These are phyloP conservation scores for Solanum virginianum DNA, from an alignment of 257 asterid species.

Conservation along the genomic window DNA sequence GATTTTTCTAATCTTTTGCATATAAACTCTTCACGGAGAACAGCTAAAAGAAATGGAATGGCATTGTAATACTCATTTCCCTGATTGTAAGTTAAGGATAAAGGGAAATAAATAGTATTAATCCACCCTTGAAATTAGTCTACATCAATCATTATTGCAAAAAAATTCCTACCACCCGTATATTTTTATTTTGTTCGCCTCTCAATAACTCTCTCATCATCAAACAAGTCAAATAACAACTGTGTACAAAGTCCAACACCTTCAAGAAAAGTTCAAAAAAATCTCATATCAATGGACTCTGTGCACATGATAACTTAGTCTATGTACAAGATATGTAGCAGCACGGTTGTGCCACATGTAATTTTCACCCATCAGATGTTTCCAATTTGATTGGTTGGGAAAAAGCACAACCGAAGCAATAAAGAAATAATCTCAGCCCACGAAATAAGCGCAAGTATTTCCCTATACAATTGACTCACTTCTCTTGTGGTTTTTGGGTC, in stretches of 20 bases:
- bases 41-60: background rate
- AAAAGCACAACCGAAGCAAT: background rate
- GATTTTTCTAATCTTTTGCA: background rate
- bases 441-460: background rate
- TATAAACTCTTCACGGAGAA: background rate
- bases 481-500: background rate
- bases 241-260: background rate
- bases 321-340: background rate
- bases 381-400: background rate
- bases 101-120: background rate
- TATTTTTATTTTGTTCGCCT: background rate
- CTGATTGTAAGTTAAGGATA: background rate
- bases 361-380: background rate
- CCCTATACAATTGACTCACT: background rate
- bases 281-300: background rate
- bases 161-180: background rate
- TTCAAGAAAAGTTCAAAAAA: background rate
- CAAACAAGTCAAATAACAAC: background rate
- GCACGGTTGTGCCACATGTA: background rate
- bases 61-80: background rate
- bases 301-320: background rate
- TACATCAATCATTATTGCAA: background rate
- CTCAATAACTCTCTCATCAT: background rate
- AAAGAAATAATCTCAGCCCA: background rate
- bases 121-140: background rate